Percentiles rank a stretch among this genome's conserved stretches.
Evolutionary conservation across 176 grass and related monocot genomes (phyloP).

Genomic region (Cenchrus americanus): DNA sequence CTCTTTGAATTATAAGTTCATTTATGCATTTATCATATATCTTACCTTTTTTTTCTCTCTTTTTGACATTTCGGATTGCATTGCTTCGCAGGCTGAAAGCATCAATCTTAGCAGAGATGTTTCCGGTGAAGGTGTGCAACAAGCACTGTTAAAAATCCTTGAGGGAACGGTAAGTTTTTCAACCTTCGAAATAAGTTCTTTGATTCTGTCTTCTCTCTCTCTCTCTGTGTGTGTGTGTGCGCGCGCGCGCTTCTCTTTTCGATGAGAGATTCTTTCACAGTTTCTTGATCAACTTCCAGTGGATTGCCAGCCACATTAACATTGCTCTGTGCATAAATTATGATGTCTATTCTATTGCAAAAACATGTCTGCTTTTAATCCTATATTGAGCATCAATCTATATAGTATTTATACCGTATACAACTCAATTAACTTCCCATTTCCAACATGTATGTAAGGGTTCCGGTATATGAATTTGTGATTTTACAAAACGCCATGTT

Average conservation of each 20-base stretch:
- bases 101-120: conserved; percentile 87
- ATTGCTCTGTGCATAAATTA: background rate
- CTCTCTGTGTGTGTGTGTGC: too few relatives aligned
- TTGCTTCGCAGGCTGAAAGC: conserved; percentile 64
- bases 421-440: background rate
- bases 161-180: conserved; percentile 70
- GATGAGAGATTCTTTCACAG: background rate
- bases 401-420: background rate
- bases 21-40: conserved; percentile 3
- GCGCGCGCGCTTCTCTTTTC: background rate
- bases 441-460: background rate
- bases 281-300: conserved; percentile 27
- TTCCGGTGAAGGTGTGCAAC: conserved; percentile 86
- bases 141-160: conserved; percentile 81
- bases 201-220: background rate
- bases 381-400: conserved; percentile 10
- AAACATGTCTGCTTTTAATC: background rate
- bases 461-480: background rate
- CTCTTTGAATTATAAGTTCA: background rate
- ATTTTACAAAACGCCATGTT: background rate
- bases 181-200: conserved; percentile 1
- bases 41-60: background rate
- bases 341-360: background rate
- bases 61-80: background rate
- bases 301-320: background rate